Base-by-base conservation (phyloP, 148 eudicot genomes). In the Pharnaceum exiguum region DNA sequence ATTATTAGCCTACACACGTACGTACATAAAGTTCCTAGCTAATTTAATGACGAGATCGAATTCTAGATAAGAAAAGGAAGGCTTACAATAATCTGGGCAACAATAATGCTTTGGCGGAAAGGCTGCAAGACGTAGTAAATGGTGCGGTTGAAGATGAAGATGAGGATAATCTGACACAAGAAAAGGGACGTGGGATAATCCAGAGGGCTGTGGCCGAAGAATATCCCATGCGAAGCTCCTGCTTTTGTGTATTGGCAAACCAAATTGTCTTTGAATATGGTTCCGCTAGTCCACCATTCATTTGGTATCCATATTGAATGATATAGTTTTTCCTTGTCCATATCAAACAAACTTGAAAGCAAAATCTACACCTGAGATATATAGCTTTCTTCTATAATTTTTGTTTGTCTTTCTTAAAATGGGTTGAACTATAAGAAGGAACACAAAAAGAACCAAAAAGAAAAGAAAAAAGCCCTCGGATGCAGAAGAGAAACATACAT, bases 81-180 rank as follows among this genome's bases (percentile, higher is more conserved):
- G 57, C 75, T 66, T 66, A 75, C 79, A 46, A 64, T 31, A 39
- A 77, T 68, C 18, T 72, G 77, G 47, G 70, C 45, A 39, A 72
- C 62, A 21, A 46, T 44, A 45, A 65, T 56, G 52, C 31, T 68
- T 49, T 72, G 81, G 49, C 74, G 68, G 9, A 77, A 26, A n/a
- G 64, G 81, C 4, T 52, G 67, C 17, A 72, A 40, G 35, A 59
- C 7, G 43, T 42, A 26, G 44, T 72, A 23, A 43, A 60, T 10
- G 32, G 30, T 3, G 1, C 60, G 42, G 5, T 60, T 72, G 48
- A 59, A 27, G 26, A 72, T 0, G 48, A 72, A 64, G 37, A 77
- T 65, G 51, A 72, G 19, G 10, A 50, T 15, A 21, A 68, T 48
- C 17, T 77, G 57, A n/a, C 72, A 29, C 53, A 72, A 19, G 6